These are phyloP conservation scores for Lepiota venenata DNA, from an alignment of 768 basidiomycete species.

Conservation along the genomic window DNA sequence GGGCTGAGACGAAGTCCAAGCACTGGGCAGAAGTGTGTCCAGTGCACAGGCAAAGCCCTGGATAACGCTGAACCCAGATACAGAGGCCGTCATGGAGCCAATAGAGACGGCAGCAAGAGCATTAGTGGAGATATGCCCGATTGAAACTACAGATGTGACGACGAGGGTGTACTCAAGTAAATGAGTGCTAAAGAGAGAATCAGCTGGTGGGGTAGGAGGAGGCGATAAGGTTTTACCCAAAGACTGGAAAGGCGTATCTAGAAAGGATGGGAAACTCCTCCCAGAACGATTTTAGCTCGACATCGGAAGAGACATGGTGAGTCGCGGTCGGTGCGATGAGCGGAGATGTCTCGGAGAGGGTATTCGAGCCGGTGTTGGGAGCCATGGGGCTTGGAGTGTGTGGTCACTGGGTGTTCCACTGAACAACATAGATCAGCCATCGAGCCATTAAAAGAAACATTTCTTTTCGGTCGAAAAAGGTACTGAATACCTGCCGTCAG, in stretches of 20 bases:
- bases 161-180: constrained; percentile 89
- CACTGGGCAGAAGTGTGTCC: constrained; percentile 93
- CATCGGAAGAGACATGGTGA: constrained; percentile 31
- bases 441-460: too few relatives aligned
- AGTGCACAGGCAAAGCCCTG: constrained; percentile 83
- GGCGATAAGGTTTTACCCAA: constrained; percentile 43
- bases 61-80: constrained; percentile 75
- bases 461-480: too few relatives aligned
- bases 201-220: not conserved
- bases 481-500: too few relatives aligned
- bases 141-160: constrained; percentile 78
- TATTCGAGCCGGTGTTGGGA: too few relatives aligned
- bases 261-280: constrained; percentile 60
- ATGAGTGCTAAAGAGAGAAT: constrained; percentile 50
- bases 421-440: too few relatives aligned
- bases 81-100: constrained; percentile 70
- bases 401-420: too few relatives aligned
- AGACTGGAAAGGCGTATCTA: constrained; percentile 69
- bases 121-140: constrained; percentile 88
- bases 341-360: too few relatives aligned
- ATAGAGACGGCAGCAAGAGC: constrained; percentile 83
- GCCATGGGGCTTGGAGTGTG: too few relatives aligned
- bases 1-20: constrained; percentile 89
- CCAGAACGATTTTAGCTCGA: constrained; percentile 34
- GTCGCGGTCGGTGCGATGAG: constrained; percentile 13